Conservation (phyloP, 805 yeast genomes). For the Saccharomycopsis olivae region DNA sequence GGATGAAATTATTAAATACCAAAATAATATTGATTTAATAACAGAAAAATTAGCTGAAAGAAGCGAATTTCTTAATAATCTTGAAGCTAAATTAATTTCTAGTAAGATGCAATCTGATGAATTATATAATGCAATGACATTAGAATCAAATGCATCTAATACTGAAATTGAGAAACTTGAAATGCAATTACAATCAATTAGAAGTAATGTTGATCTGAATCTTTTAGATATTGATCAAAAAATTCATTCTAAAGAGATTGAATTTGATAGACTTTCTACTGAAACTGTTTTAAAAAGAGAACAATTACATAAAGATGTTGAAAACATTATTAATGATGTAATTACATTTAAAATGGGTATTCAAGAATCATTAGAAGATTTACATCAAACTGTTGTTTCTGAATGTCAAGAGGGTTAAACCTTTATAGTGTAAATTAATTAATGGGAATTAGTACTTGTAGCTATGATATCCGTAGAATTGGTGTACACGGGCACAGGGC, state of each 20-base stretch:
- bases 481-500: too few relatives aligned
- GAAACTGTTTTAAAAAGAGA: conserved; percentile 37
- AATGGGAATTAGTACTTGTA: too few relatives aligned
- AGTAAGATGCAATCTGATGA: conserved; percentile 45
- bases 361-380: conserved; percentile 52
- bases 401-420: too few relatives aligned
- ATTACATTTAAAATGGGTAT: conserved; percentile 57
- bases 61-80: conserved; percentile 42
- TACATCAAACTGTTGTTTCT: conserved; percentile 36
- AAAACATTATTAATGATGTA: conserved; percentile 46
- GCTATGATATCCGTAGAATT: too few relatives aligned
- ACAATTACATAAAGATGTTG: conserved; percentile 41
- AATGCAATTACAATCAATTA: conserved; percentile 41
- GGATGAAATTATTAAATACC: conserved; percentile 46
- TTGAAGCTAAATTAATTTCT: conserved; percentile 46
- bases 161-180: conserved; percentile 60
- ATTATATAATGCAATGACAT: conserved; percentile 41
- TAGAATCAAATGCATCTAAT: conserved; percentile 41
- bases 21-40: conserved; percentile 47
- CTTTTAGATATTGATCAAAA: conserved; percentile 35
- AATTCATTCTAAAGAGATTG: conserved; percentile 37
- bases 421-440: background rate
- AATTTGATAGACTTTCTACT: conserved; percentile 38
- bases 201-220: conserved; percentile 38
- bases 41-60: conserved; percentile 47